Percentiles rank a stretch among this genome's conserved stretches.
phyloP scores from a whole-genome alignment of 495 filamentous ascomycete genomes.

The Daldinia concentrica region DNA sequence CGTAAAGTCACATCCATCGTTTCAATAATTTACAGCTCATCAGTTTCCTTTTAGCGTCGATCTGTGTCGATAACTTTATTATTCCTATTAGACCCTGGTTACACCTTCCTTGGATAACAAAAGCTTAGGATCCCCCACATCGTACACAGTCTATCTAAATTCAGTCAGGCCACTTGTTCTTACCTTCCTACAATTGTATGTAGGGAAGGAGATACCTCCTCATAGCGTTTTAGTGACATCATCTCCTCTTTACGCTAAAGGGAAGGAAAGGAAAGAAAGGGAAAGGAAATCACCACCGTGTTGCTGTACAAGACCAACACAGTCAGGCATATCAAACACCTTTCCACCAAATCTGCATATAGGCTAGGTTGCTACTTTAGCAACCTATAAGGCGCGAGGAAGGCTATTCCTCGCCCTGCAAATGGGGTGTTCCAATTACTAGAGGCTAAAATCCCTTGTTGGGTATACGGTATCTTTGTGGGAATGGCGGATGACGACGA shows the following conservation, averaged over 20 bases:
- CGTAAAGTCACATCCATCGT: conserved; percentile 24
- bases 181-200: neutral
- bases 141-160: conserved; percentile 3
- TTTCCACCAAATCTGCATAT: neutral
- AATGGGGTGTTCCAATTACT: neutral
- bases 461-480: neutral
- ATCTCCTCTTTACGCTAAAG: neutral
- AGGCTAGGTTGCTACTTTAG: neutral
- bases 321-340: neutral
- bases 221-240: neutral
- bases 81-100: conserved; percentile 13
- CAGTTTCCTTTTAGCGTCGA: conserved; percentile 25
- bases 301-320: neutral
- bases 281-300: neutral
- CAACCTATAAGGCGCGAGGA: neutral
- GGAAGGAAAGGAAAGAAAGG: neutral
- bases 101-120: conserved; percentile 24
- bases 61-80: conserved; percentile 35
- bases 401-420: neutral
- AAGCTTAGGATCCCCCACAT: conserved; percentile 40
- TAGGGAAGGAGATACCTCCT: neutral
- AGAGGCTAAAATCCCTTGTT: neutral
- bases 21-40: conserved; percentile 28
- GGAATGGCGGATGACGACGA: conserved; percentile 13
- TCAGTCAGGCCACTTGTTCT: conserved; percentile 5